These are phyloP conservation scores for Nicotiana benthamiana DNA, from an alignment of 257 asterid species.

Conservation along the genomic window DNA sequence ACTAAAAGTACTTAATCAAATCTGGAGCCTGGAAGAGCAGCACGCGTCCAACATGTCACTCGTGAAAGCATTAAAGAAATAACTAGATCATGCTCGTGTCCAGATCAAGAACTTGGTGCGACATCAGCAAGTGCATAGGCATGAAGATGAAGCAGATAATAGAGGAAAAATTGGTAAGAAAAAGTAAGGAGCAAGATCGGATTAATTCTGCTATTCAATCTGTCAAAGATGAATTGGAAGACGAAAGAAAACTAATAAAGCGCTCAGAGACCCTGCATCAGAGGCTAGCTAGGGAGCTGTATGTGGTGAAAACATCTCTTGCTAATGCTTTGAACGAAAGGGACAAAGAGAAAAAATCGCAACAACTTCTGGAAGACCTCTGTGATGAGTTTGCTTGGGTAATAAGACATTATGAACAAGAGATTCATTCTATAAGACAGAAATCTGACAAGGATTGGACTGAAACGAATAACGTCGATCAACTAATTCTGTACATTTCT, in stretches of 20 bases:
- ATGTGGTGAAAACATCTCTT: slow-evolving; percentile 52
- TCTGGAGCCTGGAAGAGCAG: slow-evolving; percentile 95
- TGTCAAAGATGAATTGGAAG: slow-evolving; percentile 67
- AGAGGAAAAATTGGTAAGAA: slow-evolving; percentile 49
- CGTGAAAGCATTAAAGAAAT: slow-evolving; percentile 63
- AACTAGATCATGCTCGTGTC: slow-evolving; percentile 58
- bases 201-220: slow-evolving; percentile 53
- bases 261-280: slow-evolving; percentile 77
- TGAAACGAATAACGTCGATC: slow-evolving; percentile 31
- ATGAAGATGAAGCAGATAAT: slow-evolving; percentile 62
- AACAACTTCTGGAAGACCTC: slow-evolving; percentile 53
- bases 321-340: slow-evolving; percentile 38
- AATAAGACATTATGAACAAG: slow-evolving; percentile 64
- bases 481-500: slow-evolving; percentile 68
- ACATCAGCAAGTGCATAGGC: slow-evolving; percentile 62
- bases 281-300: slow-evolving; percentile 60
- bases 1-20: slow-evolving; percentile 76
- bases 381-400: slow-evolving; percentile 94
- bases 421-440: slow-evolving; percentile 55
- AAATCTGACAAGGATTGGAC: slow-evolving; percentile 51
- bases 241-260: slow-evolving; percentile 77
- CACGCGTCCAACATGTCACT: slow-evolving; percentile 66
- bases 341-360: slow-evolving; percentile 48
- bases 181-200: slow-evolving; percentile 73
- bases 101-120: slow-evolving; percentile 52